Percentiles rank a stretch among this genome's conserved stretches.
phyloP scores from a whole-genome alignment of 148 eudicot species.

The Rhododendron ovatum region DNA sequence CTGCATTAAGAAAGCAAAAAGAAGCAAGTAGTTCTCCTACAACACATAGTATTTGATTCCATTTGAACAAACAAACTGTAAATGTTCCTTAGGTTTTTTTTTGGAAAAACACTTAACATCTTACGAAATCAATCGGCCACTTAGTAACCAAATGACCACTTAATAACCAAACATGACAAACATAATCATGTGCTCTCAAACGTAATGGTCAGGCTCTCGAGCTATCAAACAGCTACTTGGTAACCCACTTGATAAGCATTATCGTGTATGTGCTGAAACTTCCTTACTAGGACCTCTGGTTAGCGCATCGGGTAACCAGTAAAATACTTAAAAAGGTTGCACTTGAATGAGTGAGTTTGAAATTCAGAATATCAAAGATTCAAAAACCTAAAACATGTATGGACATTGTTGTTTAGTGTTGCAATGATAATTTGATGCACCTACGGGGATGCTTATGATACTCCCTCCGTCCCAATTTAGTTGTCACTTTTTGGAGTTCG shows the following conservation, averaged over 20 bases:
- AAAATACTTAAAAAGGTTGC: neutral
- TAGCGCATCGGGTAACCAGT: neutral
- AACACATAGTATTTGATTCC: neutral
- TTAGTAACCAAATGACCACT: neutral
- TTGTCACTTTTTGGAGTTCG: too few species aligned
- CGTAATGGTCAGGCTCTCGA: neutral
- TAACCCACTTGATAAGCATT: neutral
- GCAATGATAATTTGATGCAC: neutral
- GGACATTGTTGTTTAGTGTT: neutral
- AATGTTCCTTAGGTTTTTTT: neutral
- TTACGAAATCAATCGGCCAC: neutral
- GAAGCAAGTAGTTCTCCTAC: neutral
- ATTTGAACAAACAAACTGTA: neutral
- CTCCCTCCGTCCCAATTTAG: too few species aligned
- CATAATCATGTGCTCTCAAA: neutral
- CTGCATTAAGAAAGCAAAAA: neutral
- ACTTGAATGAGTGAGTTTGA: neutral
- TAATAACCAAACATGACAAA: neutral
- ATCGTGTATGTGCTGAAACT: neutral
- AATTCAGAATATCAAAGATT: neutral
- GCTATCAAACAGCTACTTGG: neutral
- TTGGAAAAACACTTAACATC: neutral
- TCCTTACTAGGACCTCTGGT: neutral
- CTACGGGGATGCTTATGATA: neutral
- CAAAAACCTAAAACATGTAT: neutral